Evolutionary conservation across 2,329 filamentous ascomycete genomes (phyloP).

Genomic region (Xylariaceae sp.): DNA sequence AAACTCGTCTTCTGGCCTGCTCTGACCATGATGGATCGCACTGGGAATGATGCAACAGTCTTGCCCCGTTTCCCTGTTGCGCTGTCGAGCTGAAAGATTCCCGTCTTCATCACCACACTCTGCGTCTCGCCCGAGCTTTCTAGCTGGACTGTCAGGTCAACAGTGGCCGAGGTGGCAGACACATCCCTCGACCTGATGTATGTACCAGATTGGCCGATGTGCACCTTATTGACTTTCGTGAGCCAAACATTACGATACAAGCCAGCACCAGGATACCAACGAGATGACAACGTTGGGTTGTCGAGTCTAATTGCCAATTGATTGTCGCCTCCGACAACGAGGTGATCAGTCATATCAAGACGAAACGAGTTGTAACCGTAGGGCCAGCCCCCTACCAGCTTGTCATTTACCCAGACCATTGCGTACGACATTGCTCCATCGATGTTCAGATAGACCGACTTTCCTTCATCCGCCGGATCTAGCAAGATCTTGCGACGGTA

Average conservation of each 20-base stretch:
- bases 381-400: slow-evolving; percentile 49
- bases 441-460: slow-evolving; percentile 30
- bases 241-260: slow-evolving; percentile 56
- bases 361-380: slow-evolving; percentile 51
- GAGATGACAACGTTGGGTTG: slow-evolving; percentile 45
- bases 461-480: slow-evolving; percentile 13
- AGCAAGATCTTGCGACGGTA: slow-evolving; percentile 42
- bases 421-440: slow-evolving; percentile 53
- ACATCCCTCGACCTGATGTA: slow-evolving; percentile 45
- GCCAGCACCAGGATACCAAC: slow-evolving; percentile 54
- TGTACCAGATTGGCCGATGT: slow-evolving; percentile 50
- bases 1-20: slow-evolving; percentile 32
- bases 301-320: slow-evolving; percentile 49
- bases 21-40: slow-evolving; percentile 27
- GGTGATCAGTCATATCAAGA: slow-evolving; percentile 46
- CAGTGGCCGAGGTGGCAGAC: slow-evolving; percentile 41
- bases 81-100: slow-evolving; percentile 38
- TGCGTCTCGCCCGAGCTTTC: slow-evolving; percentile 40
- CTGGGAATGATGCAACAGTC: slow-evolving; percentile 36
- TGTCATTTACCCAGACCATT: slow-evolving; percentile 49
- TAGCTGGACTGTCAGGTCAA: slow-evolving; percentile 44
- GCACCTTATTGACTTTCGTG: slow-evolving; percentile 43
- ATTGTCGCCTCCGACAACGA: slow-evolving; percentile 36
- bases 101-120: slow-evolving; percentile 39
- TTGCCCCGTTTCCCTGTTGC: slow-evolving; percentile 25